phyloP scores from a whole-genome alignment of 2,329 filamentous ascomycete genomes.

The Bertia moriformis region DNA sequence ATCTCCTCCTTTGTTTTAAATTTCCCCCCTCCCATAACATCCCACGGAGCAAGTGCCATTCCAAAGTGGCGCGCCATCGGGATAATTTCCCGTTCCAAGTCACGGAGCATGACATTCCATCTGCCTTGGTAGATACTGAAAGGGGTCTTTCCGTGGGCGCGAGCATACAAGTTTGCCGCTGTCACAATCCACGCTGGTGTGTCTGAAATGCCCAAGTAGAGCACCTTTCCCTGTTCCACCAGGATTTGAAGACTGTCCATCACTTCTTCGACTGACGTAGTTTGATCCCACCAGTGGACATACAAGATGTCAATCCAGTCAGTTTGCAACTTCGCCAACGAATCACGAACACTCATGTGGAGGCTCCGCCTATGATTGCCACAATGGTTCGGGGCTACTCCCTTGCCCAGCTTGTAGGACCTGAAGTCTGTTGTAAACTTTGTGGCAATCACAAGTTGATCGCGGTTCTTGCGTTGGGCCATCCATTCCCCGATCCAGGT shows the following conservation, averaged over 20 bases:
- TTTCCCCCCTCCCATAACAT: not conserved
- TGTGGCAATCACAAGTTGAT: not conserved
- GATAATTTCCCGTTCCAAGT: not conserved
- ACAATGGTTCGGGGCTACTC: not conserved
- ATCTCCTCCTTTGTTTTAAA: not conserved
- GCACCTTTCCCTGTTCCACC: slow-evolving; percentile 20
- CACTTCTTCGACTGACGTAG: not conserved
- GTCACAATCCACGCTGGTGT: slow-evolving; percentile 22
- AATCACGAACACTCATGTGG: not conserved
- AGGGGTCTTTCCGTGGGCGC: slow-evolving; percentile 8
- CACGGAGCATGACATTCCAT: not conserved
- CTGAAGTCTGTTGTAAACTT: not conserved
- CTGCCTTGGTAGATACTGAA: not conserved
- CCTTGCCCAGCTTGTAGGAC: not conserved
- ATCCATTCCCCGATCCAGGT: not conserved
- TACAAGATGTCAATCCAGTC: not conserved
- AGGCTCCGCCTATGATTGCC: not conserved
- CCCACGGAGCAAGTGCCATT: not conserved
- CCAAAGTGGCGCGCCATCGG: not conserved
- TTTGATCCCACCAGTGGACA: not conserved
- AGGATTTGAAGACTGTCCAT: slow-evolving; percentile 17
- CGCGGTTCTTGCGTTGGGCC: not conserved
- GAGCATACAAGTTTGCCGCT: slow-evolving; percentile 22
- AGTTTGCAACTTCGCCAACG: not conserved
- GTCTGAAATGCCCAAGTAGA: slow-evolving; percentile 23